phyloP scores from a whole-genome alignment of 2,329 filamentous ascomycete species.

The Fusarium euwallaceae region DNA sequence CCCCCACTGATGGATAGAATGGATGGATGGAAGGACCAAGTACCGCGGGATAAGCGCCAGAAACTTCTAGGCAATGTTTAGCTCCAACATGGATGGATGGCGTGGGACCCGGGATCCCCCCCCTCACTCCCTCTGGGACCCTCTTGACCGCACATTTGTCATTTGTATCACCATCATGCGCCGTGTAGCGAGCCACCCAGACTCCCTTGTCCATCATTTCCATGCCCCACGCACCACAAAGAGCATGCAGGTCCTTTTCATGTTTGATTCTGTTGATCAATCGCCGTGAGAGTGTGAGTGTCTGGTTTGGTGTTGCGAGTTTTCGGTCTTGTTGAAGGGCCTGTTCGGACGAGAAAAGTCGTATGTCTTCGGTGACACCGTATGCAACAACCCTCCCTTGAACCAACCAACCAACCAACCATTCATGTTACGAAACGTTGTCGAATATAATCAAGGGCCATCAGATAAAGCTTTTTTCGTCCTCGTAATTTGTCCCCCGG shows the following conservation, averaged over 20 bases:
- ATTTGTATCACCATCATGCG: constrained; percentile 14
- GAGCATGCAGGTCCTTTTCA: constrained; percentile 34
- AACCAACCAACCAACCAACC: not conserved
- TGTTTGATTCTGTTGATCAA: not conserved
- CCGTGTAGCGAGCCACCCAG: not conserved
- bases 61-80: constrained; percentile 32
- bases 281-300: not conserved
- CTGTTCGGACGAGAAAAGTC: not conserved
- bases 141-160: constrained; percentile 4
- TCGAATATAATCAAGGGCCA: not conserved
- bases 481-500: not conserved
- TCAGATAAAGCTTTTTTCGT: constrained; percentile 14
- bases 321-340: not conserved
- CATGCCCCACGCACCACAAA: constrained; percentile 30
- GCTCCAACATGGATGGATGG: constrained; percentile 6
- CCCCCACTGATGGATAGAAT: not conserved
- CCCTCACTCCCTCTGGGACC: not conserved
- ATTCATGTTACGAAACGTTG: not conserved
- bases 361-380: not conserved
- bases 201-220: constrained; percentile 10
- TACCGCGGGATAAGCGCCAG: constrained; percentile 40
- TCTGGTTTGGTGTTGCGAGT: not conserved
- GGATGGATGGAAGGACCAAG: not conserved
- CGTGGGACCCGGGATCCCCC: not conserved
- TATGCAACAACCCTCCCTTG: not conserved